phyloP scores from a whole-genome alignment of 352 stramenopile species.

The Pythium apleroticum region DNA sequence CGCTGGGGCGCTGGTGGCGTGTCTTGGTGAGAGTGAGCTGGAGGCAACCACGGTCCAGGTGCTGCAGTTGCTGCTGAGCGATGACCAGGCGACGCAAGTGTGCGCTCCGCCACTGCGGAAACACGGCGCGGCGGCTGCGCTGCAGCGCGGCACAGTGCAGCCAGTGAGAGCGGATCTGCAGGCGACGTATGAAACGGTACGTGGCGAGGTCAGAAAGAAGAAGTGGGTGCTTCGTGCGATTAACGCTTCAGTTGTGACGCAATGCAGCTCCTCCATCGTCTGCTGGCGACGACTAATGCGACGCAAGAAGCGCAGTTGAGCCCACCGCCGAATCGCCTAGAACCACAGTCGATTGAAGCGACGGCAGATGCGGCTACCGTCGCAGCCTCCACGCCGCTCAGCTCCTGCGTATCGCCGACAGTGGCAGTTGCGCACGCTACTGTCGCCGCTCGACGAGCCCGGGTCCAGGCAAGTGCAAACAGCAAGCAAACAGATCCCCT shows the following conservation, averaged over 20 bases:
- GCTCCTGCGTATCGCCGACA: not conserved
- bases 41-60: constrained; percentile 53
- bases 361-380: not conserved
- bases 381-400: not conserved
- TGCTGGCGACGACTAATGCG: constrained; percentile 15
- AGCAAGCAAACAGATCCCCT: not conserved
- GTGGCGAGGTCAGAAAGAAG: not conserved
- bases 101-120: constrained; percentile 7
- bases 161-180: constrained; percentile 10
- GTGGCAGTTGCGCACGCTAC: constrained; percentile 5
- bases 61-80: constrained; percentile 41
- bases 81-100: constrained; percentile 7
- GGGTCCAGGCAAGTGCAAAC: not conserved
- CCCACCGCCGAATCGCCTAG: not conserved
- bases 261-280: constrained; percentile 23
- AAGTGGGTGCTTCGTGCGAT: not conserved
- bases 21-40: constrained; percentile 40
- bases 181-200: constrained; percentile 20
- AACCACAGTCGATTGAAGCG: not conserved
- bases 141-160: constrained; percentile 20
- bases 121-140: constrained; percentile 13
- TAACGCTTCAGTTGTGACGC: not conserved
- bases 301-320: not conserved
- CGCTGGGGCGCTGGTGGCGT: constrained; percentile 35
- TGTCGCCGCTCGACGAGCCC: not conserved